phyloP scores from a whole-genome alignment of 495 filamentous ascomycete genomes.

The Neurospora terricola region DNA sequence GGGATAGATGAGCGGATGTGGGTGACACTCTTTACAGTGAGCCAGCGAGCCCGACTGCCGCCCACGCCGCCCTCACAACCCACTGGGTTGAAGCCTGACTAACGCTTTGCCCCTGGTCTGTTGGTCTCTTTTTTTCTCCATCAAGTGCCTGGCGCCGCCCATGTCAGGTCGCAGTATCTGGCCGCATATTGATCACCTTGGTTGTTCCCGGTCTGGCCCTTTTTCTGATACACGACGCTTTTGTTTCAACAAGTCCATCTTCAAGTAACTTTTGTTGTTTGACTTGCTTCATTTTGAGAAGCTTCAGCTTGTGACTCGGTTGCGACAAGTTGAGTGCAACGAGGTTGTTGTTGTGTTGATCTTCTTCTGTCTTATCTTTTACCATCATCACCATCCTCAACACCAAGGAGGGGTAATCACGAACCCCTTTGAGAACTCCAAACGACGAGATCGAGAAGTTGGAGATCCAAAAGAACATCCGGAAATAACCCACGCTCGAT shows the following conservation, averaged over 20 bases:
- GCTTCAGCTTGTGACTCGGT: not conserved
- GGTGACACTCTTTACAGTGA: not conserved
- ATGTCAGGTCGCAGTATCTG: constrained; percentile 13
- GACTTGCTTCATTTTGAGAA: not conserved
- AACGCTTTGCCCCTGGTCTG: not conserved
- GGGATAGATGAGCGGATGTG: not conserved
- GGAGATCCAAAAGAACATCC: not conserved
- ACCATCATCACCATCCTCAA: not conserved
- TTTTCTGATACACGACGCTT: constrained; percentile 1
- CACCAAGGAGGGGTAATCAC: constrained; percentile 6
- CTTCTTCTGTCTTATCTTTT: not conserved
- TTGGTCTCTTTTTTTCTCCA: not conserved
- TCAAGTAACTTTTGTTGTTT: not conserved
- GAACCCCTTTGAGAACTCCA: not conserved
- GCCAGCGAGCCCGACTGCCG: constrained; percentile 5
- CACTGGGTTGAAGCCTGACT: not conserved
- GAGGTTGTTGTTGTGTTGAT: not conserved
- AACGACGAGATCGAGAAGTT: not conserved
- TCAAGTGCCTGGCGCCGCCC: constrained; percentile 1
- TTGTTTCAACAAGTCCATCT: constrained; percentile 6
- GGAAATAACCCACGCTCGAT: not conserved
- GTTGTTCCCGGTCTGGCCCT: constrained; percentile 9
- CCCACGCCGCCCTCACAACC: constrained; percentile 6
- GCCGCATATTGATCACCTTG: constrained; percentile 29
- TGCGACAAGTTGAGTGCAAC: not conserved